phyloP scores from a whole-genome alignment of 148 eudicot species.

The Pharnaceum exiguum region DNA sequence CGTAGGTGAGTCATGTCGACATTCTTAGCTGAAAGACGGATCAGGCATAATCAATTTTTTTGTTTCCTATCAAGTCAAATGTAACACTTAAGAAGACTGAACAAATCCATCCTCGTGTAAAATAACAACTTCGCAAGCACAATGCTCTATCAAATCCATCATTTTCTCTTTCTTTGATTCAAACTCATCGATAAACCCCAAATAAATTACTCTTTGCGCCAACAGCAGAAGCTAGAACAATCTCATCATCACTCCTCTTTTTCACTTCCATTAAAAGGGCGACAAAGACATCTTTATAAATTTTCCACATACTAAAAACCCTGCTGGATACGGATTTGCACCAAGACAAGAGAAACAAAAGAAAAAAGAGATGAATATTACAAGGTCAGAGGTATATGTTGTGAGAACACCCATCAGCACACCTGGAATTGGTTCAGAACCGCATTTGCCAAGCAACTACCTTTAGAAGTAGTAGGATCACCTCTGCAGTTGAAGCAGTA shows the following conservation, averaged over 20 bases:
- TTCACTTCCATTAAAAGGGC: neutral
- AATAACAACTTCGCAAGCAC: neutral
- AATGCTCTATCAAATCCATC: neutral
- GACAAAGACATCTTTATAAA: neutral
- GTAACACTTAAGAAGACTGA: neutral
- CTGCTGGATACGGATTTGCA: neutral
- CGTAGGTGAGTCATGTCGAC: no score
- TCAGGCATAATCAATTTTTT: no score
- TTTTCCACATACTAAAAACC: neutral
- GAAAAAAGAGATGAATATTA: conserved; percentile 2
- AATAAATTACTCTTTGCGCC: neutral
- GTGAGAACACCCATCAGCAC: conserved; percentile 25
- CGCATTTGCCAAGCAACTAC: conserved; percentile 23
- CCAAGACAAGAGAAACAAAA: neutral
- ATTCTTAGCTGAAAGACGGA: no score
- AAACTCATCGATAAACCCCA: neutral
- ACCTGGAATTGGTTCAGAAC: conserved; percentile 18
- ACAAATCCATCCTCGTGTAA: neutral
- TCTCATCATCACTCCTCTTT: neutral
- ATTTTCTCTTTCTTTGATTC: neutral
- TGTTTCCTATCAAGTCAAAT: no score
- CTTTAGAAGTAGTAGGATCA: conserved; percentile 17
- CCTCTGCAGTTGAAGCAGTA: conserved; percentile 20
- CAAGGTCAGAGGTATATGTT: conserved; percentile 17
- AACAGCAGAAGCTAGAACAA: neutral